Percentiles rank a stretch among this genome's conserved stretches.
phyloP scores from a whole-genome alignment of 2,329 filamentous ascomycete species.

The Lachnellula suecica region DNA sequence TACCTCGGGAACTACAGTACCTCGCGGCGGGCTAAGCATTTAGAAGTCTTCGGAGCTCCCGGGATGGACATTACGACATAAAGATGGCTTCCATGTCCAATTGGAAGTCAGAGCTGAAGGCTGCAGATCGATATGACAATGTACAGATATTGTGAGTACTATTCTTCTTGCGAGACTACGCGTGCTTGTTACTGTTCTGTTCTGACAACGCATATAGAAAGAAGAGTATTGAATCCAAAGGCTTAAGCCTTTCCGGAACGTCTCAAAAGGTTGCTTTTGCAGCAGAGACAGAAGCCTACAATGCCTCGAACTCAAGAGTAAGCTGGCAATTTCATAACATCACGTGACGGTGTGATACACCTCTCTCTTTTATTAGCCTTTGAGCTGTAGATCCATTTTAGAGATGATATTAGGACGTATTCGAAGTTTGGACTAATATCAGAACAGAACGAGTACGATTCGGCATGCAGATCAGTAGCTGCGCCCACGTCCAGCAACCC shows the following conservation, averaged over 20 bases:
- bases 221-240: conserved; percentile 35
- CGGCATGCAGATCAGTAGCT: conserved; percentile 38
- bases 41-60: conserved; percentile 10
- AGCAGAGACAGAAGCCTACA: conserved; percentile 65
- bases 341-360: background rate
- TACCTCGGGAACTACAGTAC: background rate
- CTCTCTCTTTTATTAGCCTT: background rate
- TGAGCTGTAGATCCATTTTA: too few species aligned
- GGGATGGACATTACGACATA: conserved; percentile 8
- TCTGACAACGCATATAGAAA: conserved; percentile 17
- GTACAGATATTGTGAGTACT: conserved; percentile 60
- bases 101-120: conserved; percentile 29
- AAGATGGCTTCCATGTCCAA: conserved; percentile 24
- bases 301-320: conserved; percentile 57
- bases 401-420: too few species aligned
- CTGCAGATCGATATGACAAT: conserved; percentile 57
- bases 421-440: too few species aligned
- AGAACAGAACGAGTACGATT: conserved; percentile 64
- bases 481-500: conserved; percentile 29
- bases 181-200: background rate
- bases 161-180: background rate
- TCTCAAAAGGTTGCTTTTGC: conserved; percentile 55
- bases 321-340: conserved; percentile 20
- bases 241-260: conserved; percentile 45
- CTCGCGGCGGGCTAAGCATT: background rate